Evolutionary conservation across 305 asterid species (phyloP).

Genomic region (Fraxinus sp.): DNA sequence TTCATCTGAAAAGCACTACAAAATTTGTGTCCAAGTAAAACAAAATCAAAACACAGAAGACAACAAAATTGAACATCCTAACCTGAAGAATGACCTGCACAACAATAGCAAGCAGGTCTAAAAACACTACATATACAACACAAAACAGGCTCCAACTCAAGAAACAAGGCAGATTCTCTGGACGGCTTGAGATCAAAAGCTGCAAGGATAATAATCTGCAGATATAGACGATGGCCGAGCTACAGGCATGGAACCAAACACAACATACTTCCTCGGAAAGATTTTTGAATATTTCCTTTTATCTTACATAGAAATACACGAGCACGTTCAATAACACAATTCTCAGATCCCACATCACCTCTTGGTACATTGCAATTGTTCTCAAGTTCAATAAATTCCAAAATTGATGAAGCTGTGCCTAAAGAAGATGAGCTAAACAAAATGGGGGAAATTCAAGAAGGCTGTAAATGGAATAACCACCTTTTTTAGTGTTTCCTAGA

Average conservation of each 20-base stretch:
- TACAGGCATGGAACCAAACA: not conserved
- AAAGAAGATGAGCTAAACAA: constrained; percentile 29
- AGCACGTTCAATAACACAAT: constrained; percentile 14
- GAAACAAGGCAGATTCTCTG: not conserved
- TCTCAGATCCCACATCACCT: constrained; percentile 16
- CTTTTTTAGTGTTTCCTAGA: not conserved
- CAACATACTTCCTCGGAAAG: not conserved
- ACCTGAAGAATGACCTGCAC: not conserved
- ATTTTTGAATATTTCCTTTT: constrained; percentile 10
- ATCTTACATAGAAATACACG: constrained; percentile 11
- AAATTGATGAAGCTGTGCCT: constrained; percentile 31
- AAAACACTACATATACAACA: not conserved
- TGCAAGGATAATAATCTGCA: not conserved
- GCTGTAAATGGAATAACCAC: not conserved
- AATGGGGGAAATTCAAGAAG: not conserved
- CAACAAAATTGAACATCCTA: not conserved
- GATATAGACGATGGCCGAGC: not conserved
- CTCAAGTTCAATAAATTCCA: constrained; percentile 20
- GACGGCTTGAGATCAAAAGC: not conserved
- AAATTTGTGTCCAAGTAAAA: not conserved
- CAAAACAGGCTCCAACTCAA: not conserved
- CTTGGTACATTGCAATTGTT: constrained; percentile 21
- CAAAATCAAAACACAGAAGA: not conserved
- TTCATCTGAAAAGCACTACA: not conserved
- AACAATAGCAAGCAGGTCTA: not conserved